A percentile compares a stretch with the other conserved stretches of the same genome.
Evolutionary conservation across 140 eudicot genomes (phyloP).

Genomic region (Erigeron philadelphicus): DNA sequence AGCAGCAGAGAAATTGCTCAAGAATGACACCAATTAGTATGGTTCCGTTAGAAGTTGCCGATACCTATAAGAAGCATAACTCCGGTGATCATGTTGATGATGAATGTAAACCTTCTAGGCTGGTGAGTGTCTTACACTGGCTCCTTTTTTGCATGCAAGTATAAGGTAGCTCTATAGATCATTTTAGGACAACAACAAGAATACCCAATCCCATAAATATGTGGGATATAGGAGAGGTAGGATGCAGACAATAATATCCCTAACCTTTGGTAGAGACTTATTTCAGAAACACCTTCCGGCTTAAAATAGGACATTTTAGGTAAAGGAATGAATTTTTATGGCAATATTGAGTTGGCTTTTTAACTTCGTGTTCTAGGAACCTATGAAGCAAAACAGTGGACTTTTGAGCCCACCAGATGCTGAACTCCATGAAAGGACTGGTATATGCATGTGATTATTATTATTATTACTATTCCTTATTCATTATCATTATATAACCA

Average conservation of each 20-base stretch:
- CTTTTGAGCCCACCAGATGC: constrained; percentile 30
- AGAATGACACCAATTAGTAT: constrained; percentile 27
- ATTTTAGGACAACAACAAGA: constrained; percentile 6
- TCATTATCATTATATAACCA: neutral
- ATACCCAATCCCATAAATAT: neutral
- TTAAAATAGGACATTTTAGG: too few relatives aligned
- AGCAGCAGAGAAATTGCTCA: constrained; percentile 49
- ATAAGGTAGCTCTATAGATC: neutral
- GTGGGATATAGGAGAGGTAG: too few relatives aligned
- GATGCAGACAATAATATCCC: too few relatives aligned
- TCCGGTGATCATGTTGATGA: constrained; percentile 30
- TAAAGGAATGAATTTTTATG: neutral
- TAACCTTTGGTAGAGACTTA: too few relatives aligned
- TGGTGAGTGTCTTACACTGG: constrained; percentile 30
- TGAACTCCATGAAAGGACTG: constrained; percentile 31
- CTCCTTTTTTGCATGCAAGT: neutral
- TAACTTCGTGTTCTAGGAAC: constrained; percentile 29
- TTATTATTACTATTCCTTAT: neutral
- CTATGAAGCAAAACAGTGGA: constrained; percentile 35
- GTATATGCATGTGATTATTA: constrained; percentile 29
- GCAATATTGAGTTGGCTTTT: constrained; percentile 16
- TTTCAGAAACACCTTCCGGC: too few relatives aligned
- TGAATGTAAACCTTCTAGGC: constrained; percentile 27
- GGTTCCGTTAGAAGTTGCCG: constrained; percentile 21
- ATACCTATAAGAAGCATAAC: constrained; percentile 24